Conservation (phyloP, 305 asterid species). For the Coffea humblotiana region DNA sequence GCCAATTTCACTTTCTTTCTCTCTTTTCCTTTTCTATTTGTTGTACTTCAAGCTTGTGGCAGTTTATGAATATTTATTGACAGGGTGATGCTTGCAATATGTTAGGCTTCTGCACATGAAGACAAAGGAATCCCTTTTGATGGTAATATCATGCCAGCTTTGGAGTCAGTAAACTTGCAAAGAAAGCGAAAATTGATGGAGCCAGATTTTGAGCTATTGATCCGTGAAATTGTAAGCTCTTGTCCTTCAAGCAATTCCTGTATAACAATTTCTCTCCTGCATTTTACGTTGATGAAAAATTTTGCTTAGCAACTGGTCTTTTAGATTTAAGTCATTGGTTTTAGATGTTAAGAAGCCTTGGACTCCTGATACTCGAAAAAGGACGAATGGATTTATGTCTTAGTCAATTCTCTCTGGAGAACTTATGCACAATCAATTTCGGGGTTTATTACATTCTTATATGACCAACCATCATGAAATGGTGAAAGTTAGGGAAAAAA, state of each 20-base stretch:
- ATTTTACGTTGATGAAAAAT: not conserved
- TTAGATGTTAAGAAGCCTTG: not conserved
- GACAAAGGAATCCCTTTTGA: not conserved
- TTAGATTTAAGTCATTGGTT: not conserved
- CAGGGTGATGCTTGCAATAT: conserved; percentile 7
- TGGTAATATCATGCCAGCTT: not conserved
- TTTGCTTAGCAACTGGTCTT: not conserved
- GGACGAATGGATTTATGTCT: not conserved
- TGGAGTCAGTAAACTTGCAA: conserved; percentile 62
- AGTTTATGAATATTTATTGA: not conserved
- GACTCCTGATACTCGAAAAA: not conserved
- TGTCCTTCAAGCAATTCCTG: not conserved
- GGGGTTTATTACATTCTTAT: not conserved
- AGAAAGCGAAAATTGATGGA: conserved; percentile 66
- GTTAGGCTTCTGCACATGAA: not conserved
- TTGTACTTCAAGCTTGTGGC: not conserved
- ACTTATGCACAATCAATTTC: not conserved
- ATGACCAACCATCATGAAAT: not conserved
- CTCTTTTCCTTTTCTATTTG: not conserved
- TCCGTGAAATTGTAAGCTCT: conserved; percentile 85
- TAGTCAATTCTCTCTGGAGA: not conserved
- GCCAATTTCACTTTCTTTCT: not conserved
- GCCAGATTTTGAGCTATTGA: conserved; percentile 87
- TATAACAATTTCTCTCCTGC: not conserved
- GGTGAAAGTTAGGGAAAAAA: not conserved